Evolutionary conservation across 108 stramenopile genomes (phyloP).

Genomic region (Fragilaria radians): DNA sequence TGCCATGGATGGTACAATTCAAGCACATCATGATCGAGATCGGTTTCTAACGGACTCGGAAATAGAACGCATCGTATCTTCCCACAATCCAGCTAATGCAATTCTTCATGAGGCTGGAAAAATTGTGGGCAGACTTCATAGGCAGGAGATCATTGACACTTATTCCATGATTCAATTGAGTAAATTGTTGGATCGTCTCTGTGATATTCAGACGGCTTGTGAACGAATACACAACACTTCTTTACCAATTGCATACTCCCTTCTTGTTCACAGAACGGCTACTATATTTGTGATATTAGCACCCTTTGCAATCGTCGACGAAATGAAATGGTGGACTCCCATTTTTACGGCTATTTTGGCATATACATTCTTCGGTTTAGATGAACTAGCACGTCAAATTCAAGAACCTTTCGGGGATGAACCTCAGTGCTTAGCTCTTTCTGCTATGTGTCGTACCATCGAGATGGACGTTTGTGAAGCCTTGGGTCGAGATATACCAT

Average conservation of each 20-base stretch:
- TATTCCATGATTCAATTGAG: slow-evolving; percentile 9
- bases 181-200: slow-evolving; percentile 3
- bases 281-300: slow-evolving; percentile 9
- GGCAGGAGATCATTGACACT: slow-evolving; percentile 4
- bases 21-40: slow-evolving; percentile 7
- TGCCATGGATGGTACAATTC: not conserved
- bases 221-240: slow-evolving; percentile 17
- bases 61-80: not conserved
- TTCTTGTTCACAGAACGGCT: slow-evolving; percentile 11
- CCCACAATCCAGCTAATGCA: slow-evolving; percentile 10
- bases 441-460: slow-evolving; percentile 16
- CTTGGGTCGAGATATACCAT: not conserved
- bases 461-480: slow-evolving; percentile 11
- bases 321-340: slow-evolving; percentile 14
- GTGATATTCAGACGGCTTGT: slow-evolving; percentile 14
- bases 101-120: not conserved
- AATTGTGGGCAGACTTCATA: slow-evolving; percentile 5
- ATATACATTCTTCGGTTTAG: slow-evolving; percentile 17
- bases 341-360: slow-evolving; percentile 11
- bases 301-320: slow-evolving; percentile 11
- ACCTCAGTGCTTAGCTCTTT: slow-evolving; percentile 6
- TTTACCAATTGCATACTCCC: slow-evolving; percentile 11
- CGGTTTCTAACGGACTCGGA: slow-evolving; percentile 6
- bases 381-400: slow-evolving; percentile 14
- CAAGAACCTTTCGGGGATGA: slow-evolving; percentile 17